These are phyloP conservation scores for Triticum timopheevii DNA, from an alignment of 176 grass and related monocot genomes.

Conservation along the genomic window DNA sequence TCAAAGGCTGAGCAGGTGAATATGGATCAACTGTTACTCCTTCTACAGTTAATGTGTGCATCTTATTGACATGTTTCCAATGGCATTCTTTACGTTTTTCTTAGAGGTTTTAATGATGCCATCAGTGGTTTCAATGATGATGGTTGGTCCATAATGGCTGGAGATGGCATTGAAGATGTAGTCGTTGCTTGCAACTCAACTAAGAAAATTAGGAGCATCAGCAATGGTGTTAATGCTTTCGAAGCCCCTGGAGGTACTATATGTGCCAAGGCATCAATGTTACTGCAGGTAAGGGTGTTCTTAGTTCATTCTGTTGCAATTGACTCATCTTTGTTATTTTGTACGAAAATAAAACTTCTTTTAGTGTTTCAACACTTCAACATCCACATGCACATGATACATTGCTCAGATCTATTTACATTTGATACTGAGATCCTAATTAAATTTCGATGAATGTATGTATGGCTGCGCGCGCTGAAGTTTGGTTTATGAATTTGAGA, in stretches of 20 bases:
- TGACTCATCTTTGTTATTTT: not conserved
- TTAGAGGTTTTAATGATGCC: slow-evolving; percentile 95
- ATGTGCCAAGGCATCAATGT: slow-evolving; percentile 99
- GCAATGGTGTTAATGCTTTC: slow-evolving; percentile 47
- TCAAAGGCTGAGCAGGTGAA: slow-evolving; percentile 86
- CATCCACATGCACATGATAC: not conserved
- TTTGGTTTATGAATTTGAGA: not conserved
- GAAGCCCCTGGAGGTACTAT: slow-evolving; percentile 72
- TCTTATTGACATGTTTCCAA: slow-evolving; percentile 2
- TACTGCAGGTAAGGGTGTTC: slow-evolving; percentile 67
- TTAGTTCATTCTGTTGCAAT: not conserved
- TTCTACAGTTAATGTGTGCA: not conserved
- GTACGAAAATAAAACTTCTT: not conserved
- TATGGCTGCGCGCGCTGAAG: not conserved
- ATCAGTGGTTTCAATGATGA: slow-evolving; percentile 97
- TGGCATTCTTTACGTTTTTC: not conserved
- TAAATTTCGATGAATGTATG: not conserved
- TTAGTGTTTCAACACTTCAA: not conserved
- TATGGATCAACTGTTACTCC: not conserved
- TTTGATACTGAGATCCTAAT: not conserved
- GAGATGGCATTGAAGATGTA: slow-evolving; percentile 90
- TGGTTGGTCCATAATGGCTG: slow-evolving; percentile 83
- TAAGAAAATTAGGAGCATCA: slow-evolving; percentile 66
- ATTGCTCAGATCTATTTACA: not conserved
- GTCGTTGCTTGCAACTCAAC: slow-evolving; percentile 75